Conservation (phyloP, 805 yeast species). For the Cephaloascus albidus region DNA sequence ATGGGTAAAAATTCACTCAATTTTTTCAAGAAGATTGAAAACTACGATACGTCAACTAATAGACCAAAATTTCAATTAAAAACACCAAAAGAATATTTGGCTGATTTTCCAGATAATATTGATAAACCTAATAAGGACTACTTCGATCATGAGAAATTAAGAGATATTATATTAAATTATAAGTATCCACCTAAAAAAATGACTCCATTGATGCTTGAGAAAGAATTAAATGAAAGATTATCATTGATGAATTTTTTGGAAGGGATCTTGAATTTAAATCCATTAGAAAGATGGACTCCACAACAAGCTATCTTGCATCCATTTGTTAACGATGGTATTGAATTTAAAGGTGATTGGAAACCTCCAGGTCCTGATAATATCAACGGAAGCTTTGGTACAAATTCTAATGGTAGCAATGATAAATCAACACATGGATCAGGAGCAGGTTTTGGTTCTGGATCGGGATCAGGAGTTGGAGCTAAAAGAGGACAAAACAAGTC, state of each 20-base stretch:
- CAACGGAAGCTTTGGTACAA: too few relatives aligned
- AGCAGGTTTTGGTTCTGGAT: not conserved
- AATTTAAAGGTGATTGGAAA: not conserved
- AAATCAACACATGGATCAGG: not conserved
- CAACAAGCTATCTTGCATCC: slow-evolving; percentile 93
- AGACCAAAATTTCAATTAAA: slow-evolving; percentile 24
- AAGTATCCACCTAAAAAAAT: slow-evolving; percentile 53
- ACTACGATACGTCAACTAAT: slow-evolving; percentile 6
- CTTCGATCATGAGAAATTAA: slow-evolving; percentile 53
- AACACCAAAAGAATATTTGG: slow-evolving; percentile 36
- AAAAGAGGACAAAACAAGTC: not conserved
- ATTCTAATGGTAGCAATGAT: not conserved
- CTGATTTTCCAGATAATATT: slow-evolving; percentile 16
- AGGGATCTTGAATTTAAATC: slow-evolving; percentile 77
- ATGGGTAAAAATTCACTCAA: slow-evolving; percentile 79
- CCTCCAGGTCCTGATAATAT: not conserved
- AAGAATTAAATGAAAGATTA: slow-evolving; percentile 64
- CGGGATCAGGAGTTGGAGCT: not conserved
- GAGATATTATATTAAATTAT: slow-evolving; percentile 72
- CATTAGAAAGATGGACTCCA: slow-evolving; percentile 94
- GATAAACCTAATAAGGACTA: slow-evolving; percentile 85
- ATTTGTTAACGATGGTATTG: slow-evolving; percentile 42
- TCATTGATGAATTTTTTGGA: slow-evolving; percentile 68
- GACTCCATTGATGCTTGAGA: slow-evolving; percentile 45
- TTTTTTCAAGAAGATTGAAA: slow-evolving; percentile 43